A percentile compares a stretch with the other conserved stretches of the same genome.
These are phyloP conservation scores for Gossypium ekmanianum DNA, from an alignment of 345 rosid species.

Conservation along the genomic window DNA sequence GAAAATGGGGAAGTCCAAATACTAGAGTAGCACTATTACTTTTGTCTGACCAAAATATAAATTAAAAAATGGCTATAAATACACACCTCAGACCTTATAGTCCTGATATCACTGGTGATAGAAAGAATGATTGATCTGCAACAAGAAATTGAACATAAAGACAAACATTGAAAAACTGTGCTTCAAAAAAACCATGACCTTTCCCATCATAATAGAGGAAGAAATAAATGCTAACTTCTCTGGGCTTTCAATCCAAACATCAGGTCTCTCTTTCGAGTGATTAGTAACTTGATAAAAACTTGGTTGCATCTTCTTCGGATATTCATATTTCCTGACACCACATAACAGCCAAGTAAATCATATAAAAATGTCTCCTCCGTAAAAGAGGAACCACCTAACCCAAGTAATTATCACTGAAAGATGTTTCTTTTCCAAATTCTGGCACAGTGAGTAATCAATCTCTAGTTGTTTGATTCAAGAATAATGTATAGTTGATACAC, in stretches of 20 bases:
- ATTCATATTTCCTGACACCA: constrained; percentile 71
- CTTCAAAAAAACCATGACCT: not conserved
- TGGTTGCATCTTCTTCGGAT: constrained; percentile 79
- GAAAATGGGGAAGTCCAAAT: constrained; percentile 11
- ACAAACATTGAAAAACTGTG: constrained; percentile 5
- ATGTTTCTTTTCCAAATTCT: not conserved
- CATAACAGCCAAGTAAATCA: constrained; percentile 15
- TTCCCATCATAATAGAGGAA: constrained; percentile 14
- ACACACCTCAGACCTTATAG: constrained; percentile 90
- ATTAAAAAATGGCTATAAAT: constrained; percentile 4
- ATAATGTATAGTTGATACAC: not conserved
- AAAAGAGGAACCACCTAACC: not conserved
- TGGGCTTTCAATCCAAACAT: constrained; percentile 97
- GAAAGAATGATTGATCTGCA: constrained; percentile 85
- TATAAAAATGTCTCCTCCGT: not conserved
- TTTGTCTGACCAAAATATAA: constrained; percentile 6
- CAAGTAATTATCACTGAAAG: not conserved
- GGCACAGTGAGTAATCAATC: not conserved
- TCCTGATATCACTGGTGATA: constrained; percentile 89
- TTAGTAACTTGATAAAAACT: constrained; percentile 85
- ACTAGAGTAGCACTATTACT: constrained; percentile 5
- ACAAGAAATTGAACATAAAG: constrained; percentile 16
- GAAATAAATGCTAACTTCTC: constrained; percentile 59
- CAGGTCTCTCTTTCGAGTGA: constrained; percentile 91
- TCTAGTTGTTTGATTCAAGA: not conserved